Base-by-base conservation (phyloP, 2,329 filamentous ascomycete species). In the Colletotrichum scovillei region DNA sequence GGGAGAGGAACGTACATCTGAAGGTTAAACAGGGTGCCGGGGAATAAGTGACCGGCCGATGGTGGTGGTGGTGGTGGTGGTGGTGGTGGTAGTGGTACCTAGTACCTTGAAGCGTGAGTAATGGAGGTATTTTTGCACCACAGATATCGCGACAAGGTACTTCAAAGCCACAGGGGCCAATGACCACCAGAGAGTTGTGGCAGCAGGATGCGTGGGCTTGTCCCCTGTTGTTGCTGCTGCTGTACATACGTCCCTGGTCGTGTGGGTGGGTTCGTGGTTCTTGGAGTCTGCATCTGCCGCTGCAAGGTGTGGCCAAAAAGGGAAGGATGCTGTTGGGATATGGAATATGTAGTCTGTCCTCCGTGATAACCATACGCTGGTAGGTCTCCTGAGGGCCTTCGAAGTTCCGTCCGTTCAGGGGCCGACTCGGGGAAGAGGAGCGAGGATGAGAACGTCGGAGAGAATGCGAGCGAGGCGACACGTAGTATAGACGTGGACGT, bases 211-310 rank as follows among this genome's bases (percentile, higher is more conserved):
- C 22, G 63, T 49, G 30, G 60, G 32, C 49, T 70, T 26, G 46
- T 30, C 28, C 38, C 26, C 46, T 38, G n/a, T 46, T 26, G 38
- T 9, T 38, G 55, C 38, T 42, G 14, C 38, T 66, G 63, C 32
- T 7, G 42, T 26, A 4, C 4, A 4, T 22, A 38, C 8, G 46
- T 22, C 16, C 30, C 32, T 14, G n/a, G 32, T 19, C 16, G 56
- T 26, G 63, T 32, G 32, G 38, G 56, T 35, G 63, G 56, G 19
- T 55, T 60, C 24, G 32, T 24, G 46, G 30, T 58, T 60, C 58
- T 53, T 63, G 58, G 19, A 55, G 65, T 69, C 53, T 69, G 59
- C 59, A 69, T 69, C 66, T 72, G 66, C 69, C 59, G 59, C 65
- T 72, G 66, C 66, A 72, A 72, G 59, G 69, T 63, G 64, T 56